Percentiles rank a stretch among this genome's conserved stretches.
These are phyloP conservation scores for Amanita pallidorosea DNA, from an alignment of 768 basidiomycete genomes.

Conservation along the genomic window DNA sequence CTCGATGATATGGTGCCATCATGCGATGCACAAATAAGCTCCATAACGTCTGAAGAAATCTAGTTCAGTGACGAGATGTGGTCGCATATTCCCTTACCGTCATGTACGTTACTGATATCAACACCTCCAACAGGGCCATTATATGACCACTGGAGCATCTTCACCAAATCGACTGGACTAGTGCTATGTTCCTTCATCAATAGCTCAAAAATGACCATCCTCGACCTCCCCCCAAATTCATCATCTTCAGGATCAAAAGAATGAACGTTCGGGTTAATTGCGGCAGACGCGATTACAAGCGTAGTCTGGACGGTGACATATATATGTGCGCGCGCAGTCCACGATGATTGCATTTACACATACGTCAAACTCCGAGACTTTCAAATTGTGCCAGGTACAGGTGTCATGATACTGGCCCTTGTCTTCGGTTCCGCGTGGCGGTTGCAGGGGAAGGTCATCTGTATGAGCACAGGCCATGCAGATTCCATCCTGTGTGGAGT, in stretches of 20 bases:
- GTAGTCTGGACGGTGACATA: conserved; percentile 17
- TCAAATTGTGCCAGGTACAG: conserved; percentile 34
- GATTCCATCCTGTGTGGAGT: conserved; percentile 41
- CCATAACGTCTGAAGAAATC: background rate
- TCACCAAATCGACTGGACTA: conserved; percentile 27
- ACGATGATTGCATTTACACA: background rate
- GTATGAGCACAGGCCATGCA: conserved; percentile 15
- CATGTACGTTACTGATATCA: conserved; percentile 32
- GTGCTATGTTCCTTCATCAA: conserved; percentile 14
- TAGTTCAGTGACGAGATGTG: conserved; percentile 2
- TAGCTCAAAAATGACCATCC: conserved; percentile 29
- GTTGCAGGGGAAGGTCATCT: background rate
- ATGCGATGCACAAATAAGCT: background rate
- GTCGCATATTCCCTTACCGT: conserved; percentile 26
- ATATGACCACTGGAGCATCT: conserved; percentile 44
- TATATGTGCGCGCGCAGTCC: background rate
- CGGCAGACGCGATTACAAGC: conserved; percentile 37
- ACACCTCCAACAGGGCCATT: conserved; percentile 35
- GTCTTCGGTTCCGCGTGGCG: conserved; percentile 20
- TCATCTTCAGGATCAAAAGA: conserved; percentile 21
- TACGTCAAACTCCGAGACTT: conserved; percentile 28
- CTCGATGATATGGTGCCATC: background rate
- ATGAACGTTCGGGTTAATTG: conserved; percentile 22
- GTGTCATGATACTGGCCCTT: conserved; percentile 20
- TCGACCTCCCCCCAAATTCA: conserved; percentile 24